Percentiles rank a stretch among this genome's conserved stretches.
phyloP scores from a whole-genome alignment of 305 asterid species.

The Salvia sclarea region DNA sequence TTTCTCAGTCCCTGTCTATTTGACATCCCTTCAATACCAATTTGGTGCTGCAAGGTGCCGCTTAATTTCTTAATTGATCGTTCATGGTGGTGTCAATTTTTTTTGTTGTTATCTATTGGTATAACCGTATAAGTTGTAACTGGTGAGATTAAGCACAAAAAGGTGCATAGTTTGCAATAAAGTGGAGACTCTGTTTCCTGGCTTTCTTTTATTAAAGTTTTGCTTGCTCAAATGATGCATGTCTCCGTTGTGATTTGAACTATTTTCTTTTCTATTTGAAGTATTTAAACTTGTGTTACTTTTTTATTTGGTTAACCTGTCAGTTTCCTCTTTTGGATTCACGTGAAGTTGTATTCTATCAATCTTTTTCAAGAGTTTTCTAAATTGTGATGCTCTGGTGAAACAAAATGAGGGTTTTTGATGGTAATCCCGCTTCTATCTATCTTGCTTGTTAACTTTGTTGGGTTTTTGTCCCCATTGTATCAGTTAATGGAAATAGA shows the following conservation, averaged over 20 bases:
- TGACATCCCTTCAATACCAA: background rate
- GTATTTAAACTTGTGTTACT: background rate
- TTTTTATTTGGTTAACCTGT: background rate
- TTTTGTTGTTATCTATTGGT: background rate
- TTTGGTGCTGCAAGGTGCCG: background rate
- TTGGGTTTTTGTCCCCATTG: background rate
- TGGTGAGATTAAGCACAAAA: background rate
- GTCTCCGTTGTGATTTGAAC: conserved; percentile 1
- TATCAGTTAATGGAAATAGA: conserved; percentile 83
- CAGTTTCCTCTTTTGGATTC: conserved; percentile 1
- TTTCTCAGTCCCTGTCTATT: background rate
- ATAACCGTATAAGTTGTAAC: no score
- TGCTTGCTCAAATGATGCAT: background rate
- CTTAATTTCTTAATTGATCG: background rate
- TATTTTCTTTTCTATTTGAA: background rate
- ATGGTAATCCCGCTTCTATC: background rate
- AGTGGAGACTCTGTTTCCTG: no score
- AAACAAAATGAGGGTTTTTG: background rate
- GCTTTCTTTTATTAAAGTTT: background rate
- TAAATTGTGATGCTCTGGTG: background rate
- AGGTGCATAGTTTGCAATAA: background rate
- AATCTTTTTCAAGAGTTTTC: no score
- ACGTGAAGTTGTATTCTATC: background rate
- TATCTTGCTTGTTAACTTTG: conserved; percentile 14
- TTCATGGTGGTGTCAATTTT: background rate